phyloP scores from a whole-genome alignment of 257 asterid genomes.

The Solanum habrochaites region DNA sequence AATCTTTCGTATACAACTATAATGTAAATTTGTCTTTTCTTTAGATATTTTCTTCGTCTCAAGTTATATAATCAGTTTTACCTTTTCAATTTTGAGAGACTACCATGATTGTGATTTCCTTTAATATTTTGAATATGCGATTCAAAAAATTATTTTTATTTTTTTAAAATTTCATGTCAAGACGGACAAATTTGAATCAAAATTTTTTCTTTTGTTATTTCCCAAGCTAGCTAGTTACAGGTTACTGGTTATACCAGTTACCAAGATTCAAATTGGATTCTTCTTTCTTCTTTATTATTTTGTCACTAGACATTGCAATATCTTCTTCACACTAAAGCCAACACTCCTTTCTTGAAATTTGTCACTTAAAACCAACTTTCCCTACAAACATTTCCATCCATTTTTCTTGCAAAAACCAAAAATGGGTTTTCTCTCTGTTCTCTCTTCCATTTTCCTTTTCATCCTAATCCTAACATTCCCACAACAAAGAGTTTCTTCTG shows the following conservation, averaged over 20 bases:
- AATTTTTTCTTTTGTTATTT: background rate
- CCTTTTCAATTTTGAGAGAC: background rate
- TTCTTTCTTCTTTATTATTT: background rate
- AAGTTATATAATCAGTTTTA: background rate
- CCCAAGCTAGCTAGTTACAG: background rate
- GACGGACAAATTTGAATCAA: background rate
- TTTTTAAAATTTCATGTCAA: no score
- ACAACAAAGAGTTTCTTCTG: slow-evolving; percentile 3
- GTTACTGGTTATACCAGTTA: background rate
- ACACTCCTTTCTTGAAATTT: background rate
- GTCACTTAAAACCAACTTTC: background rate
- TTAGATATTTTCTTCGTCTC: fast-evolving
- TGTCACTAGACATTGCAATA: background rate
- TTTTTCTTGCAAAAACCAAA: slow-evolving; percentile 8
- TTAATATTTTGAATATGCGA: no score
- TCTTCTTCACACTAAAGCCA: background rate
- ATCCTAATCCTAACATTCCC: slow-evolving; percentile 10
- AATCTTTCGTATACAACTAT: background rate
- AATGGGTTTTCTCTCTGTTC: slow-evolving; percentile 27
- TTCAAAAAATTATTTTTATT: no score
- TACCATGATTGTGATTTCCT: no score
- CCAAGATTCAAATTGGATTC: background rate
- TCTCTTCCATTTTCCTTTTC: slow-evolving; percentile 15
- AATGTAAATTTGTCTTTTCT: background rate
- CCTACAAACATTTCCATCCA: background rate